These are phyloP conservation scores for Diaporthe caulivora DNA, from an alignment of 2,329 filamentous ascomycete species.

Conservation along the genomic window DNA sequence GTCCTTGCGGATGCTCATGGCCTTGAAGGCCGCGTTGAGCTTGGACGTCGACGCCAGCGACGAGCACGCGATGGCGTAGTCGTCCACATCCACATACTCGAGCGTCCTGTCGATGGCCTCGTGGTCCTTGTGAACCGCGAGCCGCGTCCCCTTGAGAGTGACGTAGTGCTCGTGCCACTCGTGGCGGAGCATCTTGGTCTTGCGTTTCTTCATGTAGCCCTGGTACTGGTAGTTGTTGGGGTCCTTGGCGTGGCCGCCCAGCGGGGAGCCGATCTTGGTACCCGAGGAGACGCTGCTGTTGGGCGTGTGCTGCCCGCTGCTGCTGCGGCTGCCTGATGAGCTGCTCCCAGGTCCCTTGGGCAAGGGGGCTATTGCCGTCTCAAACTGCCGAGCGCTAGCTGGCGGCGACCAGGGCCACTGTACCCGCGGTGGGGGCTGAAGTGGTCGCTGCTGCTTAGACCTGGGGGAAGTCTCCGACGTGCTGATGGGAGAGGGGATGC, in stretches of 20 bases:
- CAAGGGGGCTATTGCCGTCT: conserved; percentile 58
- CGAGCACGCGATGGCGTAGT: conserved; percentile 89
- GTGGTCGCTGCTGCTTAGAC: conserved; percentile 53
- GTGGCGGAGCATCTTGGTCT: conserved; percentile 87
- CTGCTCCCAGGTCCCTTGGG: conserved; percentile 37
- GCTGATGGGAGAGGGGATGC: conserved; percentile 50
- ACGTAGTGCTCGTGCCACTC: conserved; percentile 96
- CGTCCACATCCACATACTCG: conserved; percentile 87
- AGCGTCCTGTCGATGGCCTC: conserved; percentile 68
- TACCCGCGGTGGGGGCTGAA: conserved; percentile 65
- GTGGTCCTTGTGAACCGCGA: conserved; percentile 80
- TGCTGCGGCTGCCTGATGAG: conserved; percentile 43
- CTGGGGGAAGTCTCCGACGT: conserved; percentile 52
- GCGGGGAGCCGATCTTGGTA: conserved; percentile 45
- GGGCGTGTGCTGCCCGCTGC: conserved; percentile 38
- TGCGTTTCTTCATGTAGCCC: conserved; percentile 95
- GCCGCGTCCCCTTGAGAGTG: conserved; percentile 80
- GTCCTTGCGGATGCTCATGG: conserved; percentile 72
- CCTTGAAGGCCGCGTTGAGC: conserved; percentile 88
- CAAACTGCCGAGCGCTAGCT: conserved; percentile 58
- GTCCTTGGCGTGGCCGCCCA: conserved; percentile 46
- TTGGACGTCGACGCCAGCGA: conserved; percentile 81
- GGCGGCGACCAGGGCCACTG: conserved; percentile 66
- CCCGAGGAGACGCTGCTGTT: conserved; percentile 48
- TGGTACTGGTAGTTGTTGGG: conserved; percentile 74